Evolutionary conservation across 2,329 filamentous ascomycete genomes (phyloP).

Genomic region (Gyromitra esculenta): DNA sequence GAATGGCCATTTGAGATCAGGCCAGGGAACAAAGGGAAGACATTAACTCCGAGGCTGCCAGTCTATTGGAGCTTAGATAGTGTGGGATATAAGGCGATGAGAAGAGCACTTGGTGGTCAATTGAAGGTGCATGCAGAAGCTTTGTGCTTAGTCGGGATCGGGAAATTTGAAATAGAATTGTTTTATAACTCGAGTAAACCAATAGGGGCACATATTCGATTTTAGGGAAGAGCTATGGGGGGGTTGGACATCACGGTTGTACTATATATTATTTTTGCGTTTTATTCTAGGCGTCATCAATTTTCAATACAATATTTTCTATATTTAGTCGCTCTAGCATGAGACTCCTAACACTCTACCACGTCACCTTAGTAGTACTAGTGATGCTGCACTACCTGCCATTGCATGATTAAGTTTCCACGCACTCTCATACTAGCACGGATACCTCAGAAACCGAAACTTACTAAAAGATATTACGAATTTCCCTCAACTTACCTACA

Average conservation of each 20-base stretch:
- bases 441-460: no score
- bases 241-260: background rate
- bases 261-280: slow-evolving; percentile 36
- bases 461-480: no score
- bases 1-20: slow-evolving; percentile 77
- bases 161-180: slow-evolving; percentile 73
- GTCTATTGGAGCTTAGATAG: slow-evolving; percentile 81
- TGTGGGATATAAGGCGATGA: slow-evolving; percentile 84
- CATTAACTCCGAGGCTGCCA: slow-evolving; percentile 77
- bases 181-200: slow-evolving; percentile 76
- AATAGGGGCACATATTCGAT: slow-evolving; percentile 72
- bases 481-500: no score
- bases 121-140: slow-evolving; percentile 82
- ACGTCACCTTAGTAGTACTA: no score
- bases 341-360: no score
- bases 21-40: slow-evolving; percentile 69
- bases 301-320: background rate
- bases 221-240: slow-evolving; percentile 59
- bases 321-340: background rate
- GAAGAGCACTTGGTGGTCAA: slow-evolving; percentile 79
- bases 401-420: no score
- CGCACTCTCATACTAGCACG: no score
- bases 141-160: slow-evolving; percentile 77
- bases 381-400: no score
- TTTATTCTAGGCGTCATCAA: slow-evolving; percentile 4